These are phyloP conservation scores for Ceriops decandra DNA, from an alignment of 345 rosid genomes.

Conservation along the genomic window DNA sequence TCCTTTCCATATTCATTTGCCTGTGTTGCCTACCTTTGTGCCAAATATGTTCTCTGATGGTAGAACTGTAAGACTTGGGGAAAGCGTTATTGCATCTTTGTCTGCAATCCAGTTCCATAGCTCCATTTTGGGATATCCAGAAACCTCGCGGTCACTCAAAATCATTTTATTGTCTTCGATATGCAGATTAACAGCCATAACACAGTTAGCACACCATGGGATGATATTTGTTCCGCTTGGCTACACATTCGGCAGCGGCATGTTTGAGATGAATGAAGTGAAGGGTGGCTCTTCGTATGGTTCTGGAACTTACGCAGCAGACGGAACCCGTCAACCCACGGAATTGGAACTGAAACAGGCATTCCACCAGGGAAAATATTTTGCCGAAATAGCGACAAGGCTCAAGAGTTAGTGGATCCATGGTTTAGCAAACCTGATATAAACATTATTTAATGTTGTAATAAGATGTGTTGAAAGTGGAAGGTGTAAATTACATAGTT, in stretches of 20 bases:
- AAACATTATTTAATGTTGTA: background rate
- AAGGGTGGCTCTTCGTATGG: constrained; percentile 93
- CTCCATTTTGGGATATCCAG: background rate
- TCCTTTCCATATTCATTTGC: background rate
- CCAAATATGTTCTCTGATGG: background rate
- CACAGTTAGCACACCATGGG: constrained; percentile 85
- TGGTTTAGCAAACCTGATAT: background rate
- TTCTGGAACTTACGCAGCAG: constrained; percentile 89
- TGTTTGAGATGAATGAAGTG: constrained; percentile 88
- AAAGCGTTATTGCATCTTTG: background rate
- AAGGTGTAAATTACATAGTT: too few species aligned
- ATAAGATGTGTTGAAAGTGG: too few species aligned
- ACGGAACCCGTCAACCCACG: constrained; percentile 72
- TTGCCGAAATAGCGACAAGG: constrained; percentile 76
- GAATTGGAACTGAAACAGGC: constrained; percentile 83
- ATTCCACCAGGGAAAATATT: constrained; percentile 75
- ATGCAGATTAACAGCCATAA: constrained; percentile 74
- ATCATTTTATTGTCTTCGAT: background rate
- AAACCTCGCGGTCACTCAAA: background rate
- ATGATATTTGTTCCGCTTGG: constrained; percentile 90
- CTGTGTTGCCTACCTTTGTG: background rate
- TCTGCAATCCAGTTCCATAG: background rate
- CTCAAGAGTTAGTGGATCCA: constrained; percentile 33
- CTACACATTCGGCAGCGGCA: constrained; percentile 74
- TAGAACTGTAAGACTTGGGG: background rate